Evolutionary conservation across 1,284 basidiomycete genomes (phyloP).

Genomic region (Pseudozyma flocculosa): DNA sequence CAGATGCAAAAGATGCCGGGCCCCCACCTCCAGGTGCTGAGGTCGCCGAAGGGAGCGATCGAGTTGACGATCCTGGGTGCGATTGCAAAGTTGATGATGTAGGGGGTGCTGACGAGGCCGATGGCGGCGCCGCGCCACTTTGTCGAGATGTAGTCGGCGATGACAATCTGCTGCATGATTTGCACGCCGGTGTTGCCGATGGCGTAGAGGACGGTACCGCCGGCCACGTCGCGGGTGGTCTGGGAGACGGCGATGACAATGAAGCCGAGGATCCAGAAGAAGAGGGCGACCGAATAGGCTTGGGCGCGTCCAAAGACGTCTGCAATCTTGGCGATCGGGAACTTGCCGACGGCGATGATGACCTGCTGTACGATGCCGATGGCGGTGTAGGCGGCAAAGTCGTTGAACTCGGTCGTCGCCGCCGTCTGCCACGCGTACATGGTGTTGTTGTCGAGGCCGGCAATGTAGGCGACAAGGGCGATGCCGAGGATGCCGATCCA

Average conservation of each 20-base stretch:
- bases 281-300: conserved; percentile 41
- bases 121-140: conserved; percentile 49
- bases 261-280: conserved; percentile 52
- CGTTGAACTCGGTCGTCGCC: conserved; percentile 25
- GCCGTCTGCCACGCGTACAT: conserved; percentile 34
- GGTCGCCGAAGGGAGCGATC: conserved; percentile 1
- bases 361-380: conserved; percentile 45
- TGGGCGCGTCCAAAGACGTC: conserved; percentile 55
- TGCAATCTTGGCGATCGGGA: conserved; percentile 54
- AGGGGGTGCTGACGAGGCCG: conserved; percentile 49
- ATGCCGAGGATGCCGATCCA: conserved; percentile 46
- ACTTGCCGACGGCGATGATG: conserved; percentile 54
- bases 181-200: conserved; percentile 54
- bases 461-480: conserved; percentile 41
- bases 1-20: conserved; percentile 55
- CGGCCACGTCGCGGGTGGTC: conserved; percentile 27
- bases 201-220: conserved; percentile 50
- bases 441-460: conserved; percentile 50
- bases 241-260: conserved; percentile 49
- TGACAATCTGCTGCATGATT: conserved; percentile 56
- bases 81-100: conserved; percentile 52
- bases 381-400: conserved; percentile 34
- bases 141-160: conserved; percentile 53
- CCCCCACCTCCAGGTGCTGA: conserved; percentile 48
- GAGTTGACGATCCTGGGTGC: conserved; percentile 18